Evolutionary conservation across 2,329 filamentous ascomycete genomes (phyloP), one percentile per base, ranked within the genome.

Genomic region (Aschersonia sp.): DNA sequence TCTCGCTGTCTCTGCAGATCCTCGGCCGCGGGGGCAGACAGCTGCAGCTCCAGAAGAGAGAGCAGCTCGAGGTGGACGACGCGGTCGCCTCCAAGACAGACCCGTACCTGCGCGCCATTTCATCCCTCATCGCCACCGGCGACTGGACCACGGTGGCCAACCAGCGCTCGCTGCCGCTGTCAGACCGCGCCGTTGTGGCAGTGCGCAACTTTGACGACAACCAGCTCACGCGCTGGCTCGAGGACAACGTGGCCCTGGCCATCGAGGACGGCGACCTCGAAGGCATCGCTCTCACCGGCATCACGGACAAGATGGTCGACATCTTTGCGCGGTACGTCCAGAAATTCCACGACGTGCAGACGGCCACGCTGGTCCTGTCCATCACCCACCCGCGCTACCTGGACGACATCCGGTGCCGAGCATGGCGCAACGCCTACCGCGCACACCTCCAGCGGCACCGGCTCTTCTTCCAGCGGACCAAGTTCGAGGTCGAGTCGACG

Each of bases 21-120:
- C 77, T 79, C 52, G 69, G 72, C 30, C 69, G 72, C 50, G 72
- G 69, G 10, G 68, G 69, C 48, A 65, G 63, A 43, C 61, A 63
- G 41, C 54, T 67, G 4, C 43, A 43, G 14, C 42, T 40, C 8
- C 30, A 29, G 42, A 63, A 63, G 41, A 70, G 70, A 51, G 69
- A 71, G 51, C 66, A 74, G 50, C 66, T 79, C 30, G 75, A 79
- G 54, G 76, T 79, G 54, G 76, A 79, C 58, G 73, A 76, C 48
- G 67, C 67, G 2, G 69, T 77, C 11, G 75, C 79, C 30, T 77
- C 74, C 49, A 76, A 83, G 51, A 79, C 81, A 0, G 84, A 92
- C 55, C 82, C 85, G 0, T 90, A 89, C 58, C 73, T 92, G 30
- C 81, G 85, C 48, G 85, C 84, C 5, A 83, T 92, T 44, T 85